These are phyloP conservation scores for Danielozyma ontarioensis DNA, from an alignment of 805 yeast genomes.

Conservation along the genomic window DNA sequence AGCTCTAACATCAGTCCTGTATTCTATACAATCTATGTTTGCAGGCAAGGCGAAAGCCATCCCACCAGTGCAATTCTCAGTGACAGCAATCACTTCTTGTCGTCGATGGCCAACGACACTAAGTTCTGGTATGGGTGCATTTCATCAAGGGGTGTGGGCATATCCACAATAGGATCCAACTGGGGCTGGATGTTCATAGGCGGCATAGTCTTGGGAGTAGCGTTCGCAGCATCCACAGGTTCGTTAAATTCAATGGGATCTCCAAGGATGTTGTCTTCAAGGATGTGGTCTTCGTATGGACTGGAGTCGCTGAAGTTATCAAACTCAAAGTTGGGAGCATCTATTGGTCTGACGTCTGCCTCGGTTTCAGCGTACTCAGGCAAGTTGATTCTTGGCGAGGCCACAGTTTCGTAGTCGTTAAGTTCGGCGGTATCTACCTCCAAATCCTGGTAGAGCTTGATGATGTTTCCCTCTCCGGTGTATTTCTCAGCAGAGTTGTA, in stretches of 20 bases:
- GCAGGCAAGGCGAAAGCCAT: no score
- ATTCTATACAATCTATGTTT: no score
- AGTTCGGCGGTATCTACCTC: constrained; percentile 7
- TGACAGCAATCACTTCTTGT: no score
- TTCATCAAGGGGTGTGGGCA: constrained; percentile 24
- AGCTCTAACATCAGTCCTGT: no score
- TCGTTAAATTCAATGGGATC: constrained; percentile 6
- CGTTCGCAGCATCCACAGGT: no score
- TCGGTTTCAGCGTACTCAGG: not conserved
- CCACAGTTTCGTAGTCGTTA: constrained; percentile 1
- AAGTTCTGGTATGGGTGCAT: constrained; percentile 8
- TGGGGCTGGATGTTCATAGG: constrained; percentile 1
- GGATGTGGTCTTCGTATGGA: constrained; percentile 5
- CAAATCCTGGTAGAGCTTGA: constrained; percentile 23
- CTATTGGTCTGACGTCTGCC: not conserved
- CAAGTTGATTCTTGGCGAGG: constrained; percentile 2
- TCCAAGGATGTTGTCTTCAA: constrained; percentile 4
- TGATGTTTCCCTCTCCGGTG: constrained; percentile 33
- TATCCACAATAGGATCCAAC: constrained; percentile 18
- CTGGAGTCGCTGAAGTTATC: constrained; percentile 5
- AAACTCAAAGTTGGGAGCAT: not conserved
- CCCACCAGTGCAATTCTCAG: no score
- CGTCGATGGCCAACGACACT: constrained; percentile 1
- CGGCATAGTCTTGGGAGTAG: not conserved
- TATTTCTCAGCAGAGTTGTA: constrained; percentile 15